Conservation (phyloP, 306 rosid genomes). For the Acacia melanoxylon region DNA sequence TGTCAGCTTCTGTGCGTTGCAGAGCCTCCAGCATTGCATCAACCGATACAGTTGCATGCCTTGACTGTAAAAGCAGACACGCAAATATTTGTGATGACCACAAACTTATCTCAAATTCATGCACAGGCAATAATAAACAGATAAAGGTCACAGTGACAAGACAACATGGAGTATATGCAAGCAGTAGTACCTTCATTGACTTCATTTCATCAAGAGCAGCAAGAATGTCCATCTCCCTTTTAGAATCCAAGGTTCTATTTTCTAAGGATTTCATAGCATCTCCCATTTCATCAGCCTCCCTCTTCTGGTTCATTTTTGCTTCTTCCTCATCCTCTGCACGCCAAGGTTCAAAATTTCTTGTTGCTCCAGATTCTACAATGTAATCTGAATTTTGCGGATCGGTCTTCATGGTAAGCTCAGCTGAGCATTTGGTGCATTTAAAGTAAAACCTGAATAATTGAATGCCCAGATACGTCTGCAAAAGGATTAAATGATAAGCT, state of each 20-base stretch:
- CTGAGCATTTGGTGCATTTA: constrained; percentile 84
- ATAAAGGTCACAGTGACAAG: background rate
- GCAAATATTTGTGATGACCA: constrained; percentile 15
- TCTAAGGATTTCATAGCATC: constrained; percentile 90
- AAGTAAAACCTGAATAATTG: constrained; percentile 87
- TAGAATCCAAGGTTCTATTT: constrained; percentile 87
- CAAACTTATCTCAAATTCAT: background rate
- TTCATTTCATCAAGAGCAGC: constrained; percentile 98
- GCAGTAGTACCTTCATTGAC: constrained; percentile 75
- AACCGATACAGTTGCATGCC: constrained; percentile 85
- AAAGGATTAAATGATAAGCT: background rate
- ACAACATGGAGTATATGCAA: constrained; percentile 11
- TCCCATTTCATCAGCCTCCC: constrained; percentile 84
- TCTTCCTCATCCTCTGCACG: constrained; percentile 84
- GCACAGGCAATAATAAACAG: background rate
- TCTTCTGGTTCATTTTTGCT: constrained; percentile 40
- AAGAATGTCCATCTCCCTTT: constrained; percentile 67
- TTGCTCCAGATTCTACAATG: constrained; percentile 76
- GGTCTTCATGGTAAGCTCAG: constrained; percentile 83
- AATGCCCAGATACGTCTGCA: constrained; percentile 86
- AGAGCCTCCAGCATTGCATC: constrained; percentile 89
- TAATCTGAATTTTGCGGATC: constrained; percentile 94
- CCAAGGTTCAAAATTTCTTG: constrained; percentile 63
- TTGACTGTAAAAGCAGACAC: constrained; percentile 56
- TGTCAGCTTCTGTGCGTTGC: constrained; percentile 55